Percentiles rank a stretch among this genome's conserved stretches.
phyloP scores from a whole-genome alignment of 345 rosid genomes.

The Gossypium turneri region DNA sequence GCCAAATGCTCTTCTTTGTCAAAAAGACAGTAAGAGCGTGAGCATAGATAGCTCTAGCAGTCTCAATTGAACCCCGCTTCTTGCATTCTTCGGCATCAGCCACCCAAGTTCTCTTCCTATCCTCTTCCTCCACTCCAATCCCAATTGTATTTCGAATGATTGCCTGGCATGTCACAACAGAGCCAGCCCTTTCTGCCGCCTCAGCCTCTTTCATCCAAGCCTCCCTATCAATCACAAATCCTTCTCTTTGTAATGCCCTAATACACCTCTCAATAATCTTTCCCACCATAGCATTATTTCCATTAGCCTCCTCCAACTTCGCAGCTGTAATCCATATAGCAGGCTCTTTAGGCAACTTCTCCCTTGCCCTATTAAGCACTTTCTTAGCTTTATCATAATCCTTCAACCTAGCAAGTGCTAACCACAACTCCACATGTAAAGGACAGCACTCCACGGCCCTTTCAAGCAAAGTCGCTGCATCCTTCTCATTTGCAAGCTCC shows the following conservation, averaged over 20 bases:
- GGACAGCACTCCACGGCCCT: slow-evolving; percentile 97
- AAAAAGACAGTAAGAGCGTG: slow-evolving; percentile 80
- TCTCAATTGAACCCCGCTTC: slow-evolving; percentile 85
- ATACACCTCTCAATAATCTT: slow-evolving; percentile 92
- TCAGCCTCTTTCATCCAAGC: slow-evolving; percentile 96
- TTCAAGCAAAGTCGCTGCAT: slow-evolving; percentile 70
- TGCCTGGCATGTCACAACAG: slow-evolving; percentile 79
- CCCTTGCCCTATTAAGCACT: slow-evolving; percentile 73
- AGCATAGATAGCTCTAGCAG: slow-evolving; percentile 84
- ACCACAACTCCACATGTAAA: slow-evolving; percentile 80
- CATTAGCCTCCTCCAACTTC: slow-evolving; percentile 94
- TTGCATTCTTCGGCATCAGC: slow-evolving; percentile 98
- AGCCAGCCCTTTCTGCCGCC: slow-evolving; percentile 82
- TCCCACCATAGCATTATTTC: slow-evolving; percentile 66
- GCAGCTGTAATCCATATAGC: slow-evolving; percentile 93
- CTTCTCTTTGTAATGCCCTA: slow-evolving; percentile 80
- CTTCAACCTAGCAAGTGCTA: slow-evolving; percentile 84
- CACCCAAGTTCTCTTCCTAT: slow-evolving; percentile 96
- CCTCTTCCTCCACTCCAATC: slow-evolving; percentile 91
- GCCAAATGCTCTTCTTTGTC: slow-evolving; percentile 96
- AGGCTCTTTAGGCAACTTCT: slow-evolving; percentile 72
- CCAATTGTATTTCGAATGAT: slow-evolving; percentile 72
- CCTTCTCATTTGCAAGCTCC: slow-evolving; percentile 70
- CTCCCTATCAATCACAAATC: slow-evolving; percentile 79
- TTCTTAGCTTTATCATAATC: slow-evolving; percentile 70